Base-by-base conservation (phyloP, 345 rosid genomes). In the Aquilaria sinensis region DNA sequence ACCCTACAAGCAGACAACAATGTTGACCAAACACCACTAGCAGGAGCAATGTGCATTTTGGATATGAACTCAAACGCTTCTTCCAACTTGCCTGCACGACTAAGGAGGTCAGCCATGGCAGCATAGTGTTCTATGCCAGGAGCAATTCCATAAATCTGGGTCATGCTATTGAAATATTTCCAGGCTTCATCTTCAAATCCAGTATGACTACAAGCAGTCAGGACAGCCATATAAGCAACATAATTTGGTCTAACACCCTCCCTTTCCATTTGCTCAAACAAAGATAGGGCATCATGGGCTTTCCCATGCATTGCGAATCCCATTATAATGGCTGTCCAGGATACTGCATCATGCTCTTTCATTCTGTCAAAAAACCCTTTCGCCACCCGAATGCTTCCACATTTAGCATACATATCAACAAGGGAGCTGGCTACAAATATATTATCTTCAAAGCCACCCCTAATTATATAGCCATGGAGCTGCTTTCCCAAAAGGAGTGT, bases 301-400 rank as follows among this genome's bases (percentile, higher is more conserved):
- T 78, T 70, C 41, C 98, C 96, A 67, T 89, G 95, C 52, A 86
- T 78, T 63, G 96, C 96, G 72, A 76, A 69, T 41, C 87, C 98
- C 95, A 85, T 89, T 56, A 89, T 87, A 2, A 92, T 83, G 52
- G 98, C 85, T 1, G 96, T 92, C 98, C 98, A 89, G 41, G 95
- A 85, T 37, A 89, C 96, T 75, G 80, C 75, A 51, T 92, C 96
- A 41, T 77, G 89, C n/a, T 46, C 69, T 59, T 77, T 73, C 83
- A 92, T 87, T 51, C 72, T 66, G 32, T 78, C 80, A 67, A 89
- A 92, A 73, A 89, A 70, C 74, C 70, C 69, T 68, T 77, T 82
- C 12, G 89, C 95, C 45, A 75, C 57, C 65, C 67, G 78, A 51
- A 92, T 80, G 68, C 82, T 82, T 49, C 98, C 98, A 32, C 98